These are phyloP conservation scores for Blastocystis sp. DNA, from an alignment of 352 stramenopile genomes.

Conservation along the genomic window DNA sequence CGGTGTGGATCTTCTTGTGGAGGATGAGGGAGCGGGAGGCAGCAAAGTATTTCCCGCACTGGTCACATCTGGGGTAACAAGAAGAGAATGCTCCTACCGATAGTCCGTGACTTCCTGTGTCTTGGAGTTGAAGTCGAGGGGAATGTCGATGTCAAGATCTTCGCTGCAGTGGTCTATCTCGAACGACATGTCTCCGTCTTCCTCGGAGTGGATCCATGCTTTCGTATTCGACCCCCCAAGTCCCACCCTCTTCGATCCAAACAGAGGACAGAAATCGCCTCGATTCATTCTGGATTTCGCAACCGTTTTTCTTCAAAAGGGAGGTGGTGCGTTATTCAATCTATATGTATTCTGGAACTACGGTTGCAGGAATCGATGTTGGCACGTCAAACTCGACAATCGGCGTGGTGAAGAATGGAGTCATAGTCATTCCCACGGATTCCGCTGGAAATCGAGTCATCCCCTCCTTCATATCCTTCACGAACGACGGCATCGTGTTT, in stretches of 20 bases:
- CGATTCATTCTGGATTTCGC: not conserved
- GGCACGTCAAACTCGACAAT: conserved; percentile 78
- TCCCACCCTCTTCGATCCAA: no score
- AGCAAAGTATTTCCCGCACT: conserved; percentile 74
- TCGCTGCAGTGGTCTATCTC: not conserved
- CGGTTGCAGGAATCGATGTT: conserved; percentile 80
- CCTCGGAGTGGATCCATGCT: not conserved
- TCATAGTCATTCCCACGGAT: conserved; percentile 95
- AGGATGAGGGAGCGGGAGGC: conserved; percentile 48
- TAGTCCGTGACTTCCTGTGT: conserved; percentile 59
- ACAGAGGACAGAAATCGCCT: no score
- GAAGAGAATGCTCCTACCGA: not conserved
- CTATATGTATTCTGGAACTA: conserved; percentile 5
- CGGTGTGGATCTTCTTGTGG: conserved; percentile 71
- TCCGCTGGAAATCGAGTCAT: conserved; percentile 97
- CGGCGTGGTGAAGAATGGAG: conserved; percentile 90
- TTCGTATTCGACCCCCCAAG: no score
- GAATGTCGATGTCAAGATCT: conserved; percentile 14
- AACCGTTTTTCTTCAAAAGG: not conserved
- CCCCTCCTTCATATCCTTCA: conserved; percentile 95
- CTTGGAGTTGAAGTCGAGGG: not conserved
- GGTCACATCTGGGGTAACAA: conserved; percentile 42
- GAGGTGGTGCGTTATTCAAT: no score
- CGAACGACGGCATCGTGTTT: conserved; percentile 93
- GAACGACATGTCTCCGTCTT: not conserved